Conservation (phyloP, 2,329 filamentous ascomycete genomes). For the Fusarium coffeatum region DNA sequence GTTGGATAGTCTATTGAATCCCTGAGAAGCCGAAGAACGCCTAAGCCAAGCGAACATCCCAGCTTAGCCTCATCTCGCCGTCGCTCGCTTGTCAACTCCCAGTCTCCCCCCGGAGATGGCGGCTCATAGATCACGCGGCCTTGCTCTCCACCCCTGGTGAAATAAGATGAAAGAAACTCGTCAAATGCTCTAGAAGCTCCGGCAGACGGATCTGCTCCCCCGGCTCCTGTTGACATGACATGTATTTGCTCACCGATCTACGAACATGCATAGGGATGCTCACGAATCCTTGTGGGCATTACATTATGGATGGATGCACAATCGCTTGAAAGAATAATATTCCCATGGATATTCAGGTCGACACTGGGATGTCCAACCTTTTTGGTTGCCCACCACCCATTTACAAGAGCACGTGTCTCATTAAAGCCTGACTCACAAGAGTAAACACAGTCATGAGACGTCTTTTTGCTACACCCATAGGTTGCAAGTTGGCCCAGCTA, state of each 20-base stretch:
- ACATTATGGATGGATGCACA: conserved; percentile 10
- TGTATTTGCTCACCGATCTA: conserved; percentile 22
- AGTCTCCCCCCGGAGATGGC: conserved; percentile 42
- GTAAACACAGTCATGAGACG: conserved; percentile 33
- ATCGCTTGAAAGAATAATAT: not conserved
- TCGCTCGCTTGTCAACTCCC: conserved; percentile 28
- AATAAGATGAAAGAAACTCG: conserved; percentile 36
- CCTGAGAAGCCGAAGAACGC: conserved; percentile 17
- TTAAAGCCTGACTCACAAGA: conserved; percentile 16
- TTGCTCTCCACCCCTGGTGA: conserved; percentile 32
- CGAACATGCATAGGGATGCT: conserved; percentile 3
- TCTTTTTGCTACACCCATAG: conserved; percentile 31
- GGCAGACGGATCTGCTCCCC: conserved; percentile 35
- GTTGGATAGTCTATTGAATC: conserved; percentile 5
- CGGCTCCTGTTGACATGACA: conserved; percentile 13
- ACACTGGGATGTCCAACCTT: not conserved
- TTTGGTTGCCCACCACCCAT: conserved; percentile 27
- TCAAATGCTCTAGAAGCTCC: conserved; percentile 40
- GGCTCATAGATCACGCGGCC: conserved; percentile 46
- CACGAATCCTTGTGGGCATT: conserved; percentile 13
- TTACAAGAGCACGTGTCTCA: conserved; percentile 37
- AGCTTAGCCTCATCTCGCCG: conserved; percentile 41
- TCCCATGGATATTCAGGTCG: not conserved
- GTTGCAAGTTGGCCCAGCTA: conserved; percentile 29
- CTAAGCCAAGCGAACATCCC: conserved; percentile 25